These are phyloP conservation scores for Capsella rubella DNA, from an alignment of 441 rosid genomes.

Conservation along the genomic window DNA sequence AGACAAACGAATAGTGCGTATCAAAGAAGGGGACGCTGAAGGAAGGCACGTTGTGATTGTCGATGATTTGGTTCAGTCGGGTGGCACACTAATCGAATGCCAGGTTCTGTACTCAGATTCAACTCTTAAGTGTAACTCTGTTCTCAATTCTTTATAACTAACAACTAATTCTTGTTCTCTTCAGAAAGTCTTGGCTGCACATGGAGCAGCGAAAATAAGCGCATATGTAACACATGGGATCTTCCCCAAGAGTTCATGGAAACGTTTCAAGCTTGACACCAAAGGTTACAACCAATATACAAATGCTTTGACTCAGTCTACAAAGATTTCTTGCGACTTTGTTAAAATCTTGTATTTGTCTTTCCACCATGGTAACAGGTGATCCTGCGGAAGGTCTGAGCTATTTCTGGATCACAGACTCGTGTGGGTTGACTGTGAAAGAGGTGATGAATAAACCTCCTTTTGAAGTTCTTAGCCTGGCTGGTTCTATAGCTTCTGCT, in stretches of 20 bases:
- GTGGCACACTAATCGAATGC: slow-evolving; percentile 94
- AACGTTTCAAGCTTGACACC: slow-evolving; percentile 77
- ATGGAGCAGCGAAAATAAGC: slow-evolving; percentile 88
- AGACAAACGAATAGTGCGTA: slow-evolving; percentile 79
- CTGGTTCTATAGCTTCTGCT: slow-evolving; percentile 82
- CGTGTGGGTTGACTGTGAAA: slow-evolving; percentile 81
- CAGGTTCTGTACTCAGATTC: slow-evolving; percentile 64
- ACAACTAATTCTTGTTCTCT: slow-evolving; percentile 6
- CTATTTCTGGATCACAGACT: slow-evolving; percentile 97
- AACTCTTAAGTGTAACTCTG: slow-evolving; percentile 14
- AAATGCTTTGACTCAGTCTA: slow-evolving; percentile 14
- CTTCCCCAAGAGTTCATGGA: slow-evolving; percentile 93
- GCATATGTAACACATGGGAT: slow-evolving; percentile 98
- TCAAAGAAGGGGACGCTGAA: slow-evolving; percentile 89
- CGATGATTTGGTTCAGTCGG: slow-evolving; percentile 97
- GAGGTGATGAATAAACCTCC: slow-evolving; percentile 76
- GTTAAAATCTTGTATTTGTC: background rate
- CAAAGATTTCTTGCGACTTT: background rate
- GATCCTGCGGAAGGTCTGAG: slow-evolving; percentile 68
- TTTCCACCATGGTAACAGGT: slow-evolving; percentile 51
- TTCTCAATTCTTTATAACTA: background rate
- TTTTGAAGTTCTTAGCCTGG: slow-evolving; percentile 91
- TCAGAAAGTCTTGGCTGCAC: slow-evolving; percentile 86
- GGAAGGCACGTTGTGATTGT: slow-evolving; percentile 94
- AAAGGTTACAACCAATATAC: slow-evolving; percentile 63